phyloP scores from a whole-genome alignment of 176 grass and related monocot genomes.

The Oryza meyeriana region DNA sequence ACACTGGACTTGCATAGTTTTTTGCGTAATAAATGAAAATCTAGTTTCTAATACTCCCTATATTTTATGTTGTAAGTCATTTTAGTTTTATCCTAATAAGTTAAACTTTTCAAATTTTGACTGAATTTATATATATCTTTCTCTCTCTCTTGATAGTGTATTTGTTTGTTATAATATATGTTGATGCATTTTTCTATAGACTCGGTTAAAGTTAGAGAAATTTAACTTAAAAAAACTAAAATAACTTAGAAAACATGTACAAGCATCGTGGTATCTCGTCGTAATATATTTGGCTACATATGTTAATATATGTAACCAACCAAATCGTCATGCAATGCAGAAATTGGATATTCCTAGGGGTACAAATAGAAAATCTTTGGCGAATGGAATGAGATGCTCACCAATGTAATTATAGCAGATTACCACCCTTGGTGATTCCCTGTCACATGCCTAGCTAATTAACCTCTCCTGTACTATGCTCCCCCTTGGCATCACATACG shows the following conservation, averaged over 20 bases:
- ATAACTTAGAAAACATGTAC: background rate
- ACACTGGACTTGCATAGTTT: too few species aligned
- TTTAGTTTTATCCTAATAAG: too few species aligned
- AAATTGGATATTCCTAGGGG: background rate
- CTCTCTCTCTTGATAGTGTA: too few species aligned
- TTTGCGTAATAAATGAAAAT: too few species aligned
- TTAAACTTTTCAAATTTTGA: too few species aligned
- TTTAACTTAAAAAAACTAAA: too few species aligned
- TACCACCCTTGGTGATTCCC: slow-evolving; percentile 41
- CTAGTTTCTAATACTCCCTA: too few species aligned
- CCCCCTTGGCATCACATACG: slow-evolving; percentile 31
- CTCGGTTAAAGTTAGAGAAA: too few species aligned
- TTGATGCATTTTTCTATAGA: too few species aligned
- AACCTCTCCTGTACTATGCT: background rate
- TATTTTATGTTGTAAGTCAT: too few species aligned
- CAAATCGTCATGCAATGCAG: background rate
- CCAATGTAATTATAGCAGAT: slow-evolving; percentile 7
- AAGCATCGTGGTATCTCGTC: background rate
- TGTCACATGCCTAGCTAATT: slow-evolving; percentile 42
- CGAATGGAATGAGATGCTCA: slow-evolving; percentile 33
- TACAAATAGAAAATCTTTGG: background rate
- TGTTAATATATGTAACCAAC: background rate
- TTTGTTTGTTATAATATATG: too few species aligned
- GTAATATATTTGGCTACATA: background rate
- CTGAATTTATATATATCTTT: too few species aligned